phyloP scores from a whole-genome alignment of 805 yeast species.

The Candida tammaniensis region DNA sequence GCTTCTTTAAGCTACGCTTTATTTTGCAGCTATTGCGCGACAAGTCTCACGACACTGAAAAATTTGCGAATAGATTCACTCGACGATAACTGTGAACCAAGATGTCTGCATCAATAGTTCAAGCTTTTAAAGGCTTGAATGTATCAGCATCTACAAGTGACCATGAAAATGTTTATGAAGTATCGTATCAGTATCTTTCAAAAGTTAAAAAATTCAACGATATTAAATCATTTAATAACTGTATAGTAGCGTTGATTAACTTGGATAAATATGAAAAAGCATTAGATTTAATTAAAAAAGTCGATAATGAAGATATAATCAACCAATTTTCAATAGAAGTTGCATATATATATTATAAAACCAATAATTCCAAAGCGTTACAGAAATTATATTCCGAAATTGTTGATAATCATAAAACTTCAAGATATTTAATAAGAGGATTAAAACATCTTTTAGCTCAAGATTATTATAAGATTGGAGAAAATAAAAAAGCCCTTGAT shows the following conservation, averaged over 20 bases:
- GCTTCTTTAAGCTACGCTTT: too few relatives aligned
- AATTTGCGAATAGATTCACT: too few relatives aligned
- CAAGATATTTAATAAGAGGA: conserved; percentile 26
- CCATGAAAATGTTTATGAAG: conserved; percentile 35
- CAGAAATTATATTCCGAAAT: conserved; percentile 17
- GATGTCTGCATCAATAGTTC: conserved; percentile 41
- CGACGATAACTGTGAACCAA: too few relatives aligned
- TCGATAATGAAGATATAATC: conserved; percentile 33
- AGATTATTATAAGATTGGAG: conserved; percentile 48
- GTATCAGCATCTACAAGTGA: conserved; percentile 27
- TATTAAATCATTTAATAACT: conserved; percentile 35
- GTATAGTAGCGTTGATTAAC: conserved; percentile 58
- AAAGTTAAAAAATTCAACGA: conserved; percentile 37
- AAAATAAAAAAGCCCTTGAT: conserved; percentile 38
- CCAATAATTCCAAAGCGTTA: conserved; percentile 40
- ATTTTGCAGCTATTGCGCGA: too few relatives aligned
- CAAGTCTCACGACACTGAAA: too few relatives aligned
- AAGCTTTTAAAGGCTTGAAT: conserved; percentile 39
- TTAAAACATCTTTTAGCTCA: conserved; percentile 54
- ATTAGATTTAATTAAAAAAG: conserved; percentile 36
- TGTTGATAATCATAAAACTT: conserved; percentile 15
- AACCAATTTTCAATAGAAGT: conserved; percentile 44
- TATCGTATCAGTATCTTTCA: conserved; percentile 40
- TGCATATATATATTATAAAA: conserved; percentile 59
- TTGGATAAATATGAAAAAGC: conserved; percentile 56